Evolutionary conservation across 106 monocot genomes (phyloP).

Genomic region (Dendrobium officinale): DNA sequence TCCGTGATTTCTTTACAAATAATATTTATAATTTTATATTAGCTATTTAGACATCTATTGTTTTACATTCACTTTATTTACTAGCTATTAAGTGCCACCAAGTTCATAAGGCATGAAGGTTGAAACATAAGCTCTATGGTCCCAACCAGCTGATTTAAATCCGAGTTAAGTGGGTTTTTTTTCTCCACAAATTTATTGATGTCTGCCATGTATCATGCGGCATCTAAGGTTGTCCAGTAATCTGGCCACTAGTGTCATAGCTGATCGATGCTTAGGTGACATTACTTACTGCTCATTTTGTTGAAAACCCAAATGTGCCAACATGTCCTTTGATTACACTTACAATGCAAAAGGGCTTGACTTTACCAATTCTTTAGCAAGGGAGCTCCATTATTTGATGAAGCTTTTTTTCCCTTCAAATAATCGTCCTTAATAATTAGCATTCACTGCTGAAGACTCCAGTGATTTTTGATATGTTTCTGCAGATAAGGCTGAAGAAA

Average conservation of each 20-base stretch:
- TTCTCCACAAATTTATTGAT: too few species aligned
- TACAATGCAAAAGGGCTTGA: not conserved
- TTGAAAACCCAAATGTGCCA: not conserved
- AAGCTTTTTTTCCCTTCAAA: not conserved
- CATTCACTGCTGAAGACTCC: not conserved
- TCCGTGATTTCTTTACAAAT: not conserved
- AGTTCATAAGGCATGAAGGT: not conserved
- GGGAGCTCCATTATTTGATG: not conserved
- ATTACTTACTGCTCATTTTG: not conserved
- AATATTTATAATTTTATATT: not conserved
- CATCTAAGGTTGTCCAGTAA: not conserved
- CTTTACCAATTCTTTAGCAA: not conserved
- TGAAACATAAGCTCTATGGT: not conserved
- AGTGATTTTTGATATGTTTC: not conserved
- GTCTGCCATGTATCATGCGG: not conserved
- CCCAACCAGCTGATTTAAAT: not conserved
- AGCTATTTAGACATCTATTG: not conserved
- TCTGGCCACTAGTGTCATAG: too few species aligned
- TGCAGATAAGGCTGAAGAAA: conserved; percentile 72
- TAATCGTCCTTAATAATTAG: not conserved
- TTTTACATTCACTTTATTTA: not conserved
- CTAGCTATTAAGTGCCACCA: not conserved
- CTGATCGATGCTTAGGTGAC: not conserved
- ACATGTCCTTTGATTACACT: not conserved
- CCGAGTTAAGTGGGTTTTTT: too few species aligned